Evolutionary conservation across 2,329 filamentous ascomycete genomes (phyloP).

Genomic region (Colletotrichum sp.): DNA sequence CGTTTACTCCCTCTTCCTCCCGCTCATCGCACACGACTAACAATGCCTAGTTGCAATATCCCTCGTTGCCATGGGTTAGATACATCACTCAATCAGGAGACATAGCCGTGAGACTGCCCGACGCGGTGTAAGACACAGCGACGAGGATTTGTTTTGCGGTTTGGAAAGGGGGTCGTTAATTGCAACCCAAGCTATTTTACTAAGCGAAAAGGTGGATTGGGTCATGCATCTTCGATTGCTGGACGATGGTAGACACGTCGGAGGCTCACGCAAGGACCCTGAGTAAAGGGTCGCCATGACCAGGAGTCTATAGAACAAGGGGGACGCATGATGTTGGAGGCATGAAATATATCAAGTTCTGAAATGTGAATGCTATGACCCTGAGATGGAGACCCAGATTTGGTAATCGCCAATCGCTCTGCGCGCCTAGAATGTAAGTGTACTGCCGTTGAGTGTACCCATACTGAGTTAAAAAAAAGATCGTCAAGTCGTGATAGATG

Average conservation of each 20-base stretch:
- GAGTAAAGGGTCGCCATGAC: background rate
- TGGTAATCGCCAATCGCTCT: background rate
- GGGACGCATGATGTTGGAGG: background rate
- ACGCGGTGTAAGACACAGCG: conserved; percentile 68
- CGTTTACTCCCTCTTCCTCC: conserved; percentile 29
- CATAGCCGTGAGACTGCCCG: conserved; percentile 93
- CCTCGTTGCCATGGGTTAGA: conserved; percentile 94
- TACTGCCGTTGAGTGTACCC: background rate
- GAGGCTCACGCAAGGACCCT: background rate
- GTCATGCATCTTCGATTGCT: background rate
- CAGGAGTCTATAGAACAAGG: background rate
- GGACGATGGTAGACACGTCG: background rate
- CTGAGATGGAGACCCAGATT: background rate
- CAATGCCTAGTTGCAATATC: conserved; percentile 83
- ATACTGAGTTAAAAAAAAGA: no score
- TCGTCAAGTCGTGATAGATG: background rate
- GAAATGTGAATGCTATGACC: background rate
- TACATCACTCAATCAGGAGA: conserved; percentile 99
- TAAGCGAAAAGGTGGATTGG: background rate
- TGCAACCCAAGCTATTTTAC: background rate
- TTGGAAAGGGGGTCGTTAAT: background rate
- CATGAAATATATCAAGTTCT: background rate
- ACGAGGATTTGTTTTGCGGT: background rate
- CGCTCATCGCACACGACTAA: background rate
- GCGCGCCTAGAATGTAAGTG: background rate